phyloP scores from a whole-genome alignment of 495 filamentous ascomycete species.

The Xylaria acuta region DNA sequence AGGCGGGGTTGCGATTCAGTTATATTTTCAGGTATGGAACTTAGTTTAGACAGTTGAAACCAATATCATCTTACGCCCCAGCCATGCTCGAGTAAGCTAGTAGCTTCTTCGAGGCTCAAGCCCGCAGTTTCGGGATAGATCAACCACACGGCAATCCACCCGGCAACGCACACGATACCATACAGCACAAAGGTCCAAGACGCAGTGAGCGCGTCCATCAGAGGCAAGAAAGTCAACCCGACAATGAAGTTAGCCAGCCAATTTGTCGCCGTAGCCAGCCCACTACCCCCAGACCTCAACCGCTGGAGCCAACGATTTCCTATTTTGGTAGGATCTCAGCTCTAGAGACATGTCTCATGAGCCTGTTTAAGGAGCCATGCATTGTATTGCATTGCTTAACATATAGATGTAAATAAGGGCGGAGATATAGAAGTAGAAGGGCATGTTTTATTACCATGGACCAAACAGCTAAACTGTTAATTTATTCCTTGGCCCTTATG shows the following conservation, averaged over 20 bases:
- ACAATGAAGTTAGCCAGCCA: conserved; percentile 91
- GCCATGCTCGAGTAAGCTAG: conserved; percentile 70
- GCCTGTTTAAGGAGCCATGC: no score
- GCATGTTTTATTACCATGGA: no score
- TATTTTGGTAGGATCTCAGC: no score
- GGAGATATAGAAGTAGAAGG: no score
- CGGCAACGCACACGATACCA: conserved; percentile 68
- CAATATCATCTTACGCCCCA: conserved; percentile 67
- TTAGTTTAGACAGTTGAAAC: background rate
- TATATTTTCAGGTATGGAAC: background rate
- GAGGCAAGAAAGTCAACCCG: conserved; percentile 81
- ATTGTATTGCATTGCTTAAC: no score
- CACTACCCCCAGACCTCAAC: conserved; percentile 79
- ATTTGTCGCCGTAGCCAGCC: conserved; percentile 84
- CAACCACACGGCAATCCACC: conserved; percentile 69
- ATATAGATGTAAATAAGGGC: no score
- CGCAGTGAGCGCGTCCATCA: conserved; percentile 80
- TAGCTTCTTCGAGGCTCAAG: conserved; percentile 80
- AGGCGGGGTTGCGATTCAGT: background rate
- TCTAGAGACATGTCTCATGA: no score
- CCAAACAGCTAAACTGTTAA: no score
- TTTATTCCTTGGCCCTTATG: no score
- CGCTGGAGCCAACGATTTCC: no score
- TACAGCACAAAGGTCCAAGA: conserved; percentile 82
- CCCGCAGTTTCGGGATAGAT: conserved; percentile 89